Evolutionary conservation across 345 rosid genomes (phyloP).

Genomic region (Luvunga scandens): DNA sequence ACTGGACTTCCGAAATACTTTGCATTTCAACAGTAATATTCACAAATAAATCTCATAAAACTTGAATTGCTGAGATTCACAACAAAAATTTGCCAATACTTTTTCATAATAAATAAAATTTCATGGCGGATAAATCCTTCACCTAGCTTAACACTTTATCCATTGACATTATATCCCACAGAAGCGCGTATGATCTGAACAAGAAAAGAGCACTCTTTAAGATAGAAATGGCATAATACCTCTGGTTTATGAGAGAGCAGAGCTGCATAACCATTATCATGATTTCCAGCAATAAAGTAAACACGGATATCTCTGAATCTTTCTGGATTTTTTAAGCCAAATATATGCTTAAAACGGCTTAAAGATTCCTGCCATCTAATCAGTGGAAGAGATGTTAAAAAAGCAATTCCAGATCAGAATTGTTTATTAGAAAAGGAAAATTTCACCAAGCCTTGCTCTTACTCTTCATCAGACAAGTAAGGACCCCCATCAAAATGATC

Average conservation of each 20-base stretch:
- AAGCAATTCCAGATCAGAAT: conserved; percentile 15
- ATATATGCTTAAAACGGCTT: conserved; percentile 67
- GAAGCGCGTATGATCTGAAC: no score
- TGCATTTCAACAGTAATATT: background rate
- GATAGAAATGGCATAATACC: conserved; percentile 34
- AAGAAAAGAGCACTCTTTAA: background rate
- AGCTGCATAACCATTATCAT: conserved; percentile 83
- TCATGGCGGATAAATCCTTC: background rate
- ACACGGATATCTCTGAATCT: conserved; percentile 39
- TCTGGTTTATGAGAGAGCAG: conserved; percentile 47
- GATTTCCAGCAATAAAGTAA: conserved; percentile 78
- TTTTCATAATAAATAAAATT: background rate
- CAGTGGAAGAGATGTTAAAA: conserved; percentile 25
- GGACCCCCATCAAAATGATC: conserved; percentile 92
- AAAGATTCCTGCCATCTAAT: conserved; percentile 88
- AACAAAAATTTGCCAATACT: background rate
- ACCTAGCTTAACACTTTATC: background rate
- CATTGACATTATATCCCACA: no score
- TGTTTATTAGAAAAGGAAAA: background rate
- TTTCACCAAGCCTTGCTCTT: conserved; percentile 26
- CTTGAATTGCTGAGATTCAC: background rate
- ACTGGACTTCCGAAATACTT: background rate
- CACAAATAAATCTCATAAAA: background rate
- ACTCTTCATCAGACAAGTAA: conserved; percentile 76
- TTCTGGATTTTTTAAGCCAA: conserved; percentile 50